A percentile compares a stretch with the other conserved stretches of the same genome.
Conservation (phyloP, 805 yeast species). For the Yamadazyma kitorensis region DNA sequence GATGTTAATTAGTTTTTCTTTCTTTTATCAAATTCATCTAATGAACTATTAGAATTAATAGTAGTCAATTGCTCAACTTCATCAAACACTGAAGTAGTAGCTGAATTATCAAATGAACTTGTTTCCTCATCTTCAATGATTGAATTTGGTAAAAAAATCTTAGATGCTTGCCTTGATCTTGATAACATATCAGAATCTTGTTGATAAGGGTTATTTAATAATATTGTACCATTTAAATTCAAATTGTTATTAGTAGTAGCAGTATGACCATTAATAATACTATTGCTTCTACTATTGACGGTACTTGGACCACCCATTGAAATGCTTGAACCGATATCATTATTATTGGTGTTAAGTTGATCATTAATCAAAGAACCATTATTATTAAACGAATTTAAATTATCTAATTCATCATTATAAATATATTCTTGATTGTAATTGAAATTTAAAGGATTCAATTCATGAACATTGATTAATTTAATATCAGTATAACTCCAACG, state of each 20-base stretch:
- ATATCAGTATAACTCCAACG: slow-evolving; percentile 63
- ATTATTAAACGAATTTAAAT: slow-evolving; percentile 1
- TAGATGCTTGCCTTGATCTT: slow-evolving; percentile 30
- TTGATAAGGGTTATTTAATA: slow-evolving; percentile 10
- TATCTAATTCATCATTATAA: slow-evolving; percentile 11
- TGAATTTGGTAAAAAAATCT: slow-evolving; percentile 16
- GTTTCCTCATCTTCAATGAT: slow-evolving; percentile 17
- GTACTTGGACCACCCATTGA: slow-evolving; percentile 3
- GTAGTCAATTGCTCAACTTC: slow-evolving; percentile 27
- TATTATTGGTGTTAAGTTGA: slow-evolving; percentile 1
- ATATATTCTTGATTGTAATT: slow-evolving; percentile 13
- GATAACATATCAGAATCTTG: slow-evolving; percentile 14
- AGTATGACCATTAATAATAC: slow-evolving; percentile 5
- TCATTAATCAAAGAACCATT: too few species aligned
- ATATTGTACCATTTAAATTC: neutral
- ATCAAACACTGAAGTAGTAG: slow-evolving; percentile 40
- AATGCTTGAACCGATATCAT: slow-evolving; percentile 1
- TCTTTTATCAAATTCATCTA: slow-evolving; percentile 18
- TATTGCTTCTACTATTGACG: slow-evolving; percentile 2
- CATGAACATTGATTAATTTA: slow-evolving; percentile 21
- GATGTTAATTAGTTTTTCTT: slow-evolving; percentile 2
- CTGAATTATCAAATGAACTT: slow-evolving; percentile 31
- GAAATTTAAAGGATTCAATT: slow-evolving; percentile 30
- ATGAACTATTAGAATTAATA: slow-evolving; percentile 32
- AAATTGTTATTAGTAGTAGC: slow-evolving; percentile 1